Conservation (phyloP, 345 rosid genomes). For the Eucalyptus albens region DNA sequence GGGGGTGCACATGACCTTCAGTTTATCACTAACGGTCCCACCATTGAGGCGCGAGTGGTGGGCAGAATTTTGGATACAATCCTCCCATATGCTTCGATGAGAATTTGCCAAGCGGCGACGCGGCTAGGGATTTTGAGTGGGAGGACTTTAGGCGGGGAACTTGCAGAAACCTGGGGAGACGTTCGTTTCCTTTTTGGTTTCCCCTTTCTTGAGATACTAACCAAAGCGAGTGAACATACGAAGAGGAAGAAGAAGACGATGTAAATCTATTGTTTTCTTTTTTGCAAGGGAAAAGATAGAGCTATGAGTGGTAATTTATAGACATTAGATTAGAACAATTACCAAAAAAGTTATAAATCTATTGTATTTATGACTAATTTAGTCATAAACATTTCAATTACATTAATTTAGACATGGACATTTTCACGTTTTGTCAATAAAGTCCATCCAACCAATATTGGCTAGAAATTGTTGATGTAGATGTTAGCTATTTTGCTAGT, state of each 20-base stretch:
- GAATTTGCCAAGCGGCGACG: not conserved
- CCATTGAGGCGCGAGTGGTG: not conserved
- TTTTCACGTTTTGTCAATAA: too few relatives aligned
- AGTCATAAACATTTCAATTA: too few relatives aligned
- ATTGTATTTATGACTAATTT: too few relatives aligned
- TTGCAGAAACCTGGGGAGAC: not conserved
- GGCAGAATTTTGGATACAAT: not conserved
- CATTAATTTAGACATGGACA: too few relatives aligned
- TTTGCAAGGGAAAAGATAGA: not conserved
- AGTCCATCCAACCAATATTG: not conserved
- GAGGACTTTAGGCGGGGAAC: not conserved
- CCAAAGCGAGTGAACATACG: not conserved
- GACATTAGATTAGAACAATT: not conserved
- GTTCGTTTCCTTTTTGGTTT: not conserved
- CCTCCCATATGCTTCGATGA: conserved; percentile 5
- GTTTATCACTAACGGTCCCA: not conserved
- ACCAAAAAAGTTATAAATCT: not conserved
- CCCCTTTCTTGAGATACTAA: not conserved
- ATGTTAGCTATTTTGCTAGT: too few relatives aligned
- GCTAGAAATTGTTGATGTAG: too few relatives aligned
- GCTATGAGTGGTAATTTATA: not conserved
- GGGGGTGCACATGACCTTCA: not conserved
- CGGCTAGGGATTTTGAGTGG: not conserved
- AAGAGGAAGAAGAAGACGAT: not conserved
- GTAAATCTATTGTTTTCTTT: not conserved